These are phyloP conservation scores for Adiantum capillusveneris DNA, from an alignment of 75 land plant species.

Conservation along the genomic window DNA sequence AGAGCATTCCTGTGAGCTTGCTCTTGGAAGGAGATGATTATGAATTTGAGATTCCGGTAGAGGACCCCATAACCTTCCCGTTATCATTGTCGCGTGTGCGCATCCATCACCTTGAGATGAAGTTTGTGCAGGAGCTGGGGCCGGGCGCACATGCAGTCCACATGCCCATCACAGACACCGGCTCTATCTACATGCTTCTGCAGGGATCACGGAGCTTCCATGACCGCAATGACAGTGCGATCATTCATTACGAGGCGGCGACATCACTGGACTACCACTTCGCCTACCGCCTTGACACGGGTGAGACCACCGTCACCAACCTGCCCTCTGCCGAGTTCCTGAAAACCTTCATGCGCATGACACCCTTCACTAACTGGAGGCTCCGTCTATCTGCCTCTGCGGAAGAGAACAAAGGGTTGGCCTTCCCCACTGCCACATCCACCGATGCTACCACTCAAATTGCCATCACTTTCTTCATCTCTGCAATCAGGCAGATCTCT, in stretches of 20 bases:
- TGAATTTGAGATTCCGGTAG: neutral
- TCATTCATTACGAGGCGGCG: conserved; percentile 1
- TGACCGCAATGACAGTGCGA: neutral
- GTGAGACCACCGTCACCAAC: conserved; percentile 1
- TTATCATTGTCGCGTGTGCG: conserved; percentile 4
- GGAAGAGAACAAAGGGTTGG: conserved; percentile 2
- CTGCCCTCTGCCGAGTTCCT: neutral
- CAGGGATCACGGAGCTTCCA: conserved; percentile 2
- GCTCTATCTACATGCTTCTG: neutral
- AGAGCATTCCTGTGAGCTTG: neutral
- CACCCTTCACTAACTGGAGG: conserved; percentile 1
- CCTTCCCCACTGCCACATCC: conserved; percentile 3
- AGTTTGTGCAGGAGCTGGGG: too few relatives aligned
- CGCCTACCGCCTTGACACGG: neutral
- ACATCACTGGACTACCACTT: neutral
- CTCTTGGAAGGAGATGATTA: conserved; percentile 5
- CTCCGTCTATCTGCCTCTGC: conserved; percentile 7
- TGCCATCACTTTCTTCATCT: neutral
- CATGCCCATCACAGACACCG: neutral
- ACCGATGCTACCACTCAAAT: neutral
- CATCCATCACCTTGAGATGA: conserved; percentile 1
- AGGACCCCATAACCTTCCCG: neutral
- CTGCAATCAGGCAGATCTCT: conserved; percentile 1
- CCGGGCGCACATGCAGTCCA: too few relatives aligned
- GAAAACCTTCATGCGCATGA: conserved; percentile 1